phyloP scores from a whole-genome alignment of 2,329 filamentous ascomycete species.

The Exserohilum turcica region DNA sequence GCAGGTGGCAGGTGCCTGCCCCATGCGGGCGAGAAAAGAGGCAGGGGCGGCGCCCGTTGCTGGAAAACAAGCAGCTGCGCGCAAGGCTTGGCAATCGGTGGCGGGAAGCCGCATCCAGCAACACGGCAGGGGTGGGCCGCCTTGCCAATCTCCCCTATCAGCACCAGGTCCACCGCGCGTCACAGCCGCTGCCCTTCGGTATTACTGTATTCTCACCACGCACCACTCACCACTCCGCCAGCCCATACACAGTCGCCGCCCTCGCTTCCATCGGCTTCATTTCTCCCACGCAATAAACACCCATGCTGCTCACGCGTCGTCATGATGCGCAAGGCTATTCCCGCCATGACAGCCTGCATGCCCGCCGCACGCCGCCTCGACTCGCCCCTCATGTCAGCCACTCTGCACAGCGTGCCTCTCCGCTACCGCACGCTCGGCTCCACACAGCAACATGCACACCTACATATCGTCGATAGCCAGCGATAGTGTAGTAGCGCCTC shows the following conservation, averaged over 20 bases:
- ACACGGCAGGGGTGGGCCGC: not conserved
- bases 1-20: not conserved
- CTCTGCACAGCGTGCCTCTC: not conserved
- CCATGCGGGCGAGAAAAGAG: not conserved
- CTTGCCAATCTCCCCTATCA: constrained; percentile 11
- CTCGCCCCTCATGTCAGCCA: constrained; percentile 6
- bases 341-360: too few relatives aligned
- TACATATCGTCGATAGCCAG: not conserved
- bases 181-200: not conserved
- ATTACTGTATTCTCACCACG: too few relatives aligned
- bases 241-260: too few relatives aligned
- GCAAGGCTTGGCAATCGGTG: constrained; percentile 4
- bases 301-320: too few relatives aligned
- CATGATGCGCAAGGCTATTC: not conserved
- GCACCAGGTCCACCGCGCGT: not conserved
- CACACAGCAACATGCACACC: constrained; percentile 2
- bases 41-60: constrained; percentile 1
- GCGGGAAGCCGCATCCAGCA: constrained; percentile 9
- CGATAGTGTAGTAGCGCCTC: not conserved
- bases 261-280: not conserved
- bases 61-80: constrained; percentile 10
- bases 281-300: not conserved
- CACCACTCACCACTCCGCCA: too few relatives aligned
- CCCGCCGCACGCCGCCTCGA: too few relatives aligned
- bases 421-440: constrained; percentile 10